A percentile compares a stretch with the other conserved stretches of the same genome.
Conservation (phyloP, 495 filamentous ascomycete species). For the Annulohypoxylon moriforme region DNA sequence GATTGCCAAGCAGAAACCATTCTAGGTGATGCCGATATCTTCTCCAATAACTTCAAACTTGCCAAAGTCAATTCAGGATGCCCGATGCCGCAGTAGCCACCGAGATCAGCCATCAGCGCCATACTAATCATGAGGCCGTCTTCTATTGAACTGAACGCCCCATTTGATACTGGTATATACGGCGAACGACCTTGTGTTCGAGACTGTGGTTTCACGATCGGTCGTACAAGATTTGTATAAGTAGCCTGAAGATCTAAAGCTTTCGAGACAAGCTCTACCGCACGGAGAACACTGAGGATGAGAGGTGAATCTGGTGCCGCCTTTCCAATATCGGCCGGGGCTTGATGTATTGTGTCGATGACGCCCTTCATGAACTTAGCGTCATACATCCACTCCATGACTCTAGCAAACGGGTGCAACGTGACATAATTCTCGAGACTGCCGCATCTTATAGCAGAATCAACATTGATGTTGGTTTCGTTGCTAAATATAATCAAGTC, state of each 20-base stretch:
- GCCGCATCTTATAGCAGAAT: slow-evolving; percentile 74
- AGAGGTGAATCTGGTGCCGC: slow-evolving; percentile 77
- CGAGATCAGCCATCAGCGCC: slow-evolving; percentile 77
- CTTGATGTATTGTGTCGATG: slow-evolving; percentile 79
- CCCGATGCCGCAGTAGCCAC: slow-evolving; percentile 83
- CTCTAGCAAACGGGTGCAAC: slow-evolving; percentile 89
- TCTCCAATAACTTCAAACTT: slow-evolving; percentile 83
- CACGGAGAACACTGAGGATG: slow-evolving; percentile 76
- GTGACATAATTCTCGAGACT: slow-evolving; percentile 80
- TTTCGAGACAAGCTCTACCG: slow-evolving; percentile 81
- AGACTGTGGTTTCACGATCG: slow-evolving; percentile 67
- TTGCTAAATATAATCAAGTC: slow-evolving; percentile 85
- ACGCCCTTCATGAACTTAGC: slow-evolving; percentile 84
- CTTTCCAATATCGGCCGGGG: slow-evolving; percentile 72
- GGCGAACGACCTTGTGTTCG: slow-evolving; percentile 46
- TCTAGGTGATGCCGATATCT: slow-evolving; percentile 82
- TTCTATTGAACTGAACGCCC: slow-evolving; percentile 84
- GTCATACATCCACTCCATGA: slow-evolving; percentile 98
- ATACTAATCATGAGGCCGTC: slow-evolving; percentile 88
- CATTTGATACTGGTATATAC: slow-evolving; percentile 68
- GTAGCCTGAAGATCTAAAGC: slow-evolving; percentile 89
- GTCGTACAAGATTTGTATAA: slow-evolving; percentile 86
- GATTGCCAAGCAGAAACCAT: slow-evolving; percentile 69
- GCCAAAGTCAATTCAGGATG: slow-evolving; percentile 79
- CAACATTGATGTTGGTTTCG: slow-evolving; percentile 75